A percentile compares a stretch with the other conserved stretches of the same genome.
These are phyloP conservation scores for Botrytis byssoidea DNA, from an alignment of 2,329 filamentous ascomycete genomes.

Conservation along the genomic window DNA sequence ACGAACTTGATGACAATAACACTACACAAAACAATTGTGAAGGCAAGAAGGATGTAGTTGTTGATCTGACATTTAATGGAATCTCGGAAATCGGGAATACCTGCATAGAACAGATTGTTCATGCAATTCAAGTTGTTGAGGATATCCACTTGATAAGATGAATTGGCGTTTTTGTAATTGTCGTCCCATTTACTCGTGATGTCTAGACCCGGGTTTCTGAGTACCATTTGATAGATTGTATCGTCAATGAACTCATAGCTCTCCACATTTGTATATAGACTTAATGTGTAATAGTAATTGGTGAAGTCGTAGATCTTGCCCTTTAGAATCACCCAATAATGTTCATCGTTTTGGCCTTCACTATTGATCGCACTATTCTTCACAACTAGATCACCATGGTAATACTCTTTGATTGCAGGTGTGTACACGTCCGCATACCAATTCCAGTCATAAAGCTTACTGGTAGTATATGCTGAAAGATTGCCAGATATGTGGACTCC, in stretches of 20 bases:
- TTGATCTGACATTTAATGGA: conserved; percentile 77
- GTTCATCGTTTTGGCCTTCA: conserved; percentile 65
- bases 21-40: conserved; percentile 77
- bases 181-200: conserved; percentile 65
- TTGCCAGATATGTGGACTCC: conserved; percentile 72
- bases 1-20: conserved; percentile 89
- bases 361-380: conserved; percentile 56
- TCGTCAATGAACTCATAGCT: conserved; percentile 71
- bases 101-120: conserved; percentile 78
- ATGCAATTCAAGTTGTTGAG: conserved; percentile 75
- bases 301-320: conserved; percentile 83
- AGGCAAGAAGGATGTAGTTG: conserved; percentile 84
- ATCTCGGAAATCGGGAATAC: conserved; percentile 80
- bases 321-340: conserved; percentile 78
- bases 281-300: conserved; percentile 80
- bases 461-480: conserved; percentile 53
- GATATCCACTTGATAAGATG: conserved; percentile 51
- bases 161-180: conserved; percentile 51
- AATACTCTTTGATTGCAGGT: conserved; percentile 79
- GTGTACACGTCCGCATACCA: conserved; percentile 80
- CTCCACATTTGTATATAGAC: conserved; percentile 49
- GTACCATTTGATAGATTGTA: conserved; percentile 65
- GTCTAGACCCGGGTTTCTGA: conserved; percentile 75
- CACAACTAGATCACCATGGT: conserved; percentile 83
- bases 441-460: conserved; percentile 57